Percentiles rank a stretch among this genome's conserved stretches.
Conservation (phyloP, 768 basidiomycete species). For the Kwoniella pini region DNA sequence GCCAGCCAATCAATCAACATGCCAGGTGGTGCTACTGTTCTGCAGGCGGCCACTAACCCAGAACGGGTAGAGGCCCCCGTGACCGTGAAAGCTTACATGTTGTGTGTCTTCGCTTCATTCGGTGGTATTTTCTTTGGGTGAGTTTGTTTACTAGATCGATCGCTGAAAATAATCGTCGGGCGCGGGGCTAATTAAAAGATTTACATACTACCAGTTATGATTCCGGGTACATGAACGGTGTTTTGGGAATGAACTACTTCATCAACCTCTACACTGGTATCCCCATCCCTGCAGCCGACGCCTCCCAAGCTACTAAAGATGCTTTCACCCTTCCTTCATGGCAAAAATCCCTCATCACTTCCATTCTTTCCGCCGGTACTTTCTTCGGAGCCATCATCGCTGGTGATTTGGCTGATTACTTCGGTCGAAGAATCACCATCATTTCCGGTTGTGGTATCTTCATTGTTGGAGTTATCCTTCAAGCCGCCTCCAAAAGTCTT, state of each 20-base stretch:
- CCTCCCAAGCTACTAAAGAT: constrained; percentile 25
- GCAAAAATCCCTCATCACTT: constrained; percentile 54
- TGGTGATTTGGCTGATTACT: constrained; percentile 56
- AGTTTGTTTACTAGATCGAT: background rate
- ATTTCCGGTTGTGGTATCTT: constrained; percentile 46
- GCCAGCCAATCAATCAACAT: constrained; percentile 15
- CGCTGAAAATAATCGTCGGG: too few species aligned
- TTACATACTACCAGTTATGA: constrained; percentile 33
- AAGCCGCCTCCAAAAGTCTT: constrained; percentile 49
- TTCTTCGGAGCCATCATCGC: constrained; percentile 57
- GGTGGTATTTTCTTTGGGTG: constrained; percentile 54
- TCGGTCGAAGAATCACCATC: constrained; percentile 54
- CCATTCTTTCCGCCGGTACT: constrained; percentile 56
- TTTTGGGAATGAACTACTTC: constrained; percentile 66
- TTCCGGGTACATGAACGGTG: constrained; percentile 52
- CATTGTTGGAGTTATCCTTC: constrained; percentile 49
- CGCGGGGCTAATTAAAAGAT: background rate
- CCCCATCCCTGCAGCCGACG: constrained; percentile 33
- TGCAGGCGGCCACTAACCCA: constrained; percentile 36
- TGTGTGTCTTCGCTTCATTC: constrained; percentile 54
- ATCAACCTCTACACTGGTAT: constrained; percentile 96
- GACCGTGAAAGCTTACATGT: constrained; percentile 53
- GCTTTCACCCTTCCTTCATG: constrained; percentile 46
- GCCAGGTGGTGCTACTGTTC: constrained; percentile 33
- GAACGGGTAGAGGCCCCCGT: constrained; percentile 56